Percentiles rank a stretch among this genome's conserved stretches.
phyloP scores from a whole-genome alignment of 2,329 filamentous ascomycete species.

The Bipolaris sorokiniana region DNA sequence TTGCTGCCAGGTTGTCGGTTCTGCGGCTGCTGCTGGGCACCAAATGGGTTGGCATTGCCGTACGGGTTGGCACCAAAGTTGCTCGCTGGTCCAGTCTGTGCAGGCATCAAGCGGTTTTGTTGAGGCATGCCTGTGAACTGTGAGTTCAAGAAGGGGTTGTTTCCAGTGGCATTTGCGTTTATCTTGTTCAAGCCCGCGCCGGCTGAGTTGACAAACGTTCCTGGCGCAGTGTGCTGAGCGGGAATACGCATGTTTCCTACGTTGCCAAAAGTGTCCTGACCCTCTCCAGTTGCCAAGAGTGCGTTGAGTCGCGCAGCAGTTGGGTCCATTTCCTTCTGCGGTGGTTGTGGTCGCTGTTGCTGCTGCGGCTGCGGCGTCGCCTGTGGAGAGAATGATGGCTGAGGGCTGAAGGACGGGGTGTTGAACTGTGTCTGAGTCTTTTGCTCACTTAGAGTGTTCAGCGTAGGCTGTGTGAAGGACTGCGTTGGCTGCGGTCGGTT shows the following conservation, averaged over 20 bases:
- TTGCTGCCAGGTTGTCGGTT: slow-evolving; percentile 56
- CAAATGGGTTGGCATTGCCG: slow-evolving; percentile 62
- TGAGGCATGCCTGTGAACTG: slow-evolving; percentile 76
- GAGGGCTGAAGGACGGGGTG: slow-evolving; percentile 58
- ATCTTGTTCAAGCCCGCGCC: slow-evolving; percentile 78
- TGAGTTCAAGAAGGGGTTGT: slow-evolving; percentile 85
- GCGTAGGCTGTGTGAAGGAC: slow-evolving; percentile 67
- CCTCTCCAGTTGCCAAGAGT: slow-evolving; percentile 84
- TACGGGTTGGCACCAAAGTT: slow-evolving; percentile 54
- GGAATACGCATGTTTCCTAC: slow-evolving; percentile 95
- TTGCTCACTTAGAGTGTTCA: slow-evolving; percentile 81
- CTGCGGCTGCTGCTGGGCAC: slow-evolving; percentile 46
- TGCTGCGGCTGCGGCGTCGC: slow-evolving; percentile 52
- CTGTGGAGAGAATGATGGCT: slow-evolving; percentile 53
- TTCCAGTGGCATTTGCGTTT: slow-evolving; percentile 71
- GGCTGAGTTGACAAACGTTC: slow-evolving; percentile 95
- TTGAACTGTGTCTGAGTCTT: slow-evolving; percentile 72
- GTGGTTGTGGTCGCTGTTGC: slow-evolving; percentile 46
- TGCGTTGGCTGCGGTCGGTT: slow-evolving; percentile 64
- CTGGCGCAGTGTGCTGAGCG: slow-evolving; percentile 93
- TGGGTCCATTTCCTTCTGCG: slow-evolving; percentile 57
- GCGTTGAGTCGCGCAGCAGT: slow-evolving; percentile 79
- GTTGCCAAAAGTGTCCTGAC: slow-evolving; percentile 97
- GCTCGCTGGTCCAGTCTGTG: slow-evolving; percentile 59
- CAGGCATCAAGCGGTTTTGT: slow-evolving; percentile 55